Conservation (phyloP, 139 green algal genomes). For the Pleodorina starrii region DNA sequence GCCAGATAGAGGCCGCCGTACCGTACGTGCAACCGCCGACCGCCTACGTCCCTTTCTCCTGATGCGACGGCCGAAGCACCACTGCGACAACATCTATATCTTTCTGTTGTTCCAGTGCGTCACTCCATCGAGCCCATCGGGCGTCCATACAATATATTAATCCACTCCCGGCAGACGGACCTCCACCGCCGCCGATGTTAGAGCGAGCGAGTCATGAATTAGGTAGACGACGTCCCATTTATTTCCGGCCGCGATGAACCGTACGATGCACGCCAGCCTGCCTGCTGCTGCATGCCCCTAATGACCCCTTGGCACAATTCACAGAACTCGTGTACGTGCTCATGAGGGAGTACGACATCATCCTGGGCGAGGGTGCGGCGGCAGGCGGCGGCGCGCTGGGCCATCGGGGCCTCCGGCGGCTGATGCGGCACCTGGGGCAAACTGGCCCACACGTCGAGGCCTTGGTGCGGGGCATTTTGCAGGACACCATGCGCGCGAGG, state of each 20-base stretch:
- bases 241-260: background rate
- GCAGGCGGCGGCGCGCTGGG: background rate
- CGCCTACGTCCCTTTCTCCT: no score
- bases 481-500: background rate
- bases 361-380: background rate
- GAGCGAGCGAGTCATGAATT: background rate
- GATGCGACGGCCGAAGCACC: no score
- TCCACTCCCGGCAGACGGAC: background rate
- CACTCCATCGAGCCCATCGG: background rate
- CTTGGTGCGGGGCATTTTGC: slow-evolving; percentile 56
- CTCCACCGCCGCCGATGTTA: no score
- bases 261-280: background rate
- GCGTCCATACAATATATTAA: background rate
- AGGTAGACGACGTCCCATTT: background rate
- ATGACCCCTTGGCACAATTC: background rate
- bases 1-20: no score
- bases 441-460: slow-evolving; percentile 30
- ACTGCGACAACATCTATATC: background rate
- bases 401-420: background rate
- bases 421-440: background rate
- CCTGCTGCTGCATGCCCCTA: background rate
- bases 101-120: background rate
- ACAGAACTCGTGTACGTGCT: background rate
- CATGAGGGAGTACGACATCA: background rate
- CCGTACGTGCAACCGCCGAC: no score